Conservation (phyloP, 164 flowering plant species). For the grape (Vitis vinifera) region ASM3070453v1 NC_081812.1:19102501-19103000, state of each 20-base stretch:
- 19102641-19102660: not conserved
- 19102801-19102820: too few relatives aligned
- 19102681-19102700: not conserved
- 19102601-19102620: not conserved
- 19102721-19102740: too few relatives aligned
- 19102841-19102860: too few relatives aligned
- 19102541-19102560: slow-evolving; percentile 79
- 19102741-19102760: too few relatives aligned
- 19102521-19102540: slow-evolving; percentile 69
- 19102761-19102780: not conserved
- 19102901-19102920: too few relatives aligned
- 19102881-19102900: too few relatives aligned
- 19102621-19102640: not conserved
- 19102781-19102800: not conserved
- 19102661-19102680: not conserved
- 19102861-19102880: too few relatives aligned
- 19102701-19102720: not conserved
- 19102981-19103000: not conserved
- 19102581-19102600: not conserved
- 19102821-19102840: too few relatives aligned
- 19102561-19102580: not conserved
- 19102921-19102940: too few relatives aligned
- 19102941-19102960: too few relatives aligned
- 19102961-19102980: too few relatives aligned
- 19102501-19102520: slow-evolving; percentile 75